Conservation (phyloP, 2,329 filamentous ascomycete species). For the Aspergillus puulaauensis region DNA sequence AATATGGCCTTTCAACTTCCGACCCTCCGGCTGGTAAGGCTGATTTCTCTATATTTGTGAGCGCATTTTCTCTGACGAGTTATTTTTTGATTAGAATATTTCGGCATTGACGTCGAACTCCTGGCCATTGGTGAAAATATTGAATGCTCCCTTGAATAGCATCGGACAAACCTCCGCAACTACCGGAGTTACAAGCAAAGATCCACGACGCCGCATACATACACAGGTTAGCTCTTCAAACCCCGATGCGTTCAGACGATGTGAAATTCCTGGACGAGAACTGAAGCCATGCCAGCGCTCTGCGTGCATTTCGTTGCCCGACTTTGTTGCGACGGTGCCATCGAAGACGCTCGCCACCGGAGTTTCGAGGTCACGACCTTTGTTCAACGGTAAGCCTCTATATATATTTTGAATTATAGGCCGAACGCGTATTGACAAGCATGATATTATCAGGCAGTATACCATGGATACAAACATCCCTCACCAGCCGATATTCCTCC, state of each 20-base stretch:
- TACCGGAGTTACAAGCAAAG: conserved; percentile 13
- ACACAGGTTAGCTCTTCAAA: conserved; percentile 15
- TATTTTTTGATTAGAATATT: conserved; percentile 42
- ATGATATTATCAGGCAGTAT: conserved; percentile 14
- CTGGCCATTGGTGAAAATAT: conserved; percentile 43
- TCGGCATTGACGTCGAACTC: conserved; percentile 43
- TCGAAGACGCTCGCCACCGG: conserved; percentile 24
- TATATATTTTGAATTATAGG: neutral
- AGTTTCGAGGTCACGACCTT: conserved; percentile 17
- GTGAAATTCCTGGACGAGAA: neutral
- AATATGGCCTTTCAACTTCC: conserved; percentile 55
- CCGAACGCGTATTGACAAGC: neutral
- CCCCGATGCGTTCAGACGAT: neutral
- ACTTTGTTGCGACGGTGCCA: conserved; percentile 2
- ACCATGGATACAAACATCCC: conserved; percentile 19
- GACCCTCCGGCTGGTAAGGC: conserved; percentile 48
- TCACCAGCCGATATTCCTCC: conserved; percentile 15
- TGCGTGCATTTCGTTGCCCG: conserved; percentile 14
- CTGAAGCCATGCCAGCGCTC: conserved; percentile 14
- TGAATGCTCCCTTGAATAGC: conserved; percentile 38
- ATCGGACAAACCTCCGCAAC: conserved; percentile 24
- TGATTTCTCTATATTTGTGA: neutral
- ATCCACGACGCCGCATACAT: conserved; percentile 12
- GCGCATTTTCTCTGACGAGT: conserved; percentile 13
- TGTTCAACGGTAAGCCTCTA: conserved; percentile 21